Evolutionary conservation across 768 basidiomycete genomes (phyloP).

Genomic region (Terana coerulea): DNA sequence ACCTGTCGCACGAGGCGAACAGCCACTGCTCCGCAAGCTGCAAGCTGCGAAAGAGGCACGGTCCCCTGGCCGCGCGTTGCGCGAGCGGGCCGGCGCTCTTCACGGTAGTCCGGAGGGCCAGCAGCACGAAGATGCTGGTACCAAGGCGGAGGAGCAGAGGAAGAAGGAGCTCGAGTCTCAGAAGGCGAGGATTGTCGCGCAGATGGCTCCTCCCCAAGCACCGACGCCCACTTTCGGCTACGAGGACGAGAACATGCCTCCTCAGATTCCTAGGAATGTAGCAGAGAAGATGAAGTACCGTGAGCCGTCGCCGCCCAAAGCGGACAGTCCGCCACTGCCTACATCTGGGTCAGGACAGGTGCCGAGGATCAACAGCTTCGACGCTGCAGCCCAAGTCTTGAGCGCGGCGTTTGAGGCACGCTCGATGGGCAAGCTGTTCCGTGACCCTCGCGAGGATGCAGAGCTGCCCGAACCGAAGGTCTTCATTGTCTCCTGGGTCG

Average conservation of each 20-base stretch:
- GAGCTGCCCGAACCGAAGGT: constrained; percentile 63
- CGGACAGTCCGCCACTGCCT: constrained; percentile 19
- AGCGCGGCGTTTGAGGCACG: constrained; percentile 66
- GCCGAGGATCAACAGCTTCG: constrained; percentile 54
- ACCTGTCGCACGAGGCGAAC: constrained; percentile 32
- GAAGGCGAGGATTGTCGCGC: constrained; percentile 90
- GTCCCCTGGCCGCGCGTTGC: constrained; percentile 47
- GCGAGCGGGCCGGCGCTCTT: constrained; percentile 37
- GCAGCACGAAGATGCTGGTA: constrained; percentile 29
- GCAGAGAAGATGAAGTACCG: not conserved
- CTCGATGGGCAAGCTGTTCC: constrained; percentile 59
- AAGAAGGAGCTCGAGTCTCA: constrained; percentile 83
- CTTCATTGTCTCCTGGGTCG: constrained; percentile 98
- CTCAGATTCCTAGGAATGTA: not conserved
- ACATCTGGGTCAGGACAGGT: constrained; percentile 19
- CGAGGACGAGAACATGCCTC: constrained; percentile 35
- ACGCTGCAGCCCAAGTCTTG: constrained; percentile 53
- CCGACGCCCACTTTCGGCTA: constrained; percentile 25
- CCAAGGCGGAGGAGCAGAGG: constrained; percentile 38
- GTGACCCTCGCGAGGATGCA: constrained; percentile 54
- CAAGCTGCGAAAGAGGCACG: constrained; percentile 49
- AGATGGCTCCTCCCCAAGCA: constrained; percentile 72
- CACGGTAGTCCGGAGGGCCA: constrained; percentile 44
- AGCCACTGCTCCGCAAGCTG: constrained; percentile 49
- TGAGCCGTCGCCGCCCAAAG: not conserved